Evolutionary conservation across 2,329 filamentous ascomycete genomes (phyloP).

Genomic region (Ophiostoma himal-ulmi): DNA sequence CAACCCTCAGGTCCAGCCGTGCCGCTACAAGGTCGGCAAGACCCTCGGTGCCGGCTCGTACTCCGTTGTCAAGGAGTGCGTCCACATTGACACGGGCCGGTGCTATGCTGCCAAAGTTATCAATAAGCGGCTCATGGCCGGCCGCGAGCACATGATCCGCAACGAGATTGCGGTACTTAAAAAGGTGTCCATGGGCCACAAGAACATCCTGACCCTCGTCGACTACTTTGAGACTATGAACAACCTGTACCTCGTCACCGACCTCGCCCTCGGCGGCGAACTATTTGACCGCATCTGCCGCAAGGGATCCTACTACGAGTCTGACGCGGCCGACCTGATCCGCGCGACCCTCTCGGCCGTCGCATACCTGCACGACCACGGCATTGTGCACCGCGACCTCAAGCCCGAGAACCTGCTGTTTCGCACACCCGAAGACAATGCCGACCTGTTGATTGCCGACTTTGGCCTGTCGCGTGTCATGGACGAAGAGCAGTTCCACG

Average conservation of each 20-base stretch:
- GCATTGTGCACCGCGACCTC: slow-evolving; percentile 94
- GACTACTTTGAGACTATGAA: slow-evolving; percentile 99
- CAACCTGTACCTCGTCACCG: slow-evolving; percentile 96
- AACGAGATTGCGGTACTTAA: slow-evolving; percentile 98
- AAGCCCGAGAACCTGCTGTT: slow-evolving; percentile 98
- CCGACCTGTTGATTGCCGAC: slow-evolving; percentile 92
- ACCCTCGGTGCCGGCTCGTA: slow-evolving; percentile 94
- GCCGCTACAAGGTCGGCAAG: slow-evolving; percentile 97
- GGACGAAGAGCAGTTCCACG: slow-evolving; percentile 98
- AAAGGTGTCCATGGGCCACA: slow-evolving; percentile 97
- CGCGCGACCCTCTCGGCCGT: slow-evolving; percentile 94
- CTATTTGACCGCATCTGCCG: slow-evolving; percentile 98
- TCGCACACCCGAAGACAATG: slow-evolving; percentile 94
- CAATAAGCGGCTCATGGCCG: slow-evolving; percentile 97
- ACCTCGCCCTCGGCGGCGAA: slow-evolving; percentile 91
- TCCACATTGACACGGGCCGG: slow-evolving; percentile 93
- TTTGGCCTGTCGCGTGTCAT: slow-evolving; percentile 95
- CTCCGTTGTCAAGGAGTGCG: slow-evolving; percentile 97
- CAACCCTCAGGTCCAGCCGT: slow-evolving; percentile 68
- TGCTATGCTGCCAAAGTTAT: slow-evolving; percentile 99
- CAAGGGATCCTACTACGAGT: slow-evolving; percentile 97
- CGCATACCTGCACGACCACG: slow-evolving; percentile 95
- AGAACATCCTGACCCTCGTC: slow-evolving; percentile 94
- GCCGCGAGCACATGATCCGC: slow-evolving; percentile 95
- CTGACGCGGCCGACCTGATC: slow-evolving; percentile 90